A percentile compares a stretch with the other conserved stretches of the same genome.
phyloP scores from a whole-genome alignment of 371 early-diverging fungal species.

The Syncephalastrum sp. region DNA sequence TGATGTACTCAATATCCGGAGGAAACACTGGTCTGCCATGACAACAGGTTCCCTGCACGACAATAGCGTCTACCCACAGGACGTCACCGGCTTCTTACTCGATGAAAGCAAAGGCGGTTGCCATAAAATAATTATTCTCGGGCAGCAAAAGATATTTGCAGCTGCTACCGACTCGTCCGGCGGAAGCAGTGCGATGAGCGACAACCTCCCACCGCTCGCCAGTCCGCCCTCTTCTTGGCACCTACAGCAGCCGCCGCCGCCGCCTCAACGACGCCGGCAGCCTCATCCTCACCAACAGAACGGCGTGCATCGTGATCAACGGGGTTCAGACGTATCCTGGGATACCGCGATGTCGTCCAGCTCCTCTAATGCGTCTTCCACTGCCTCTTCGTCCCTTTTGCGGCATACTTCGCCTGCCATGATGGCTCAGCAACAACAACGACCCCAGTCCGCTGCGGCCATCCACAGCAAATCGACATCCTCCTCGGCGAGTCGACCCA shows the following conservation, averaged over 20 bases:
- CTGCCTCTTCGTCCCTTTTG: no score
- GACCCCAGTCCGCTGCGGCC: no score
- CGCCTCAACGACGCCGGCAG: not conserved
- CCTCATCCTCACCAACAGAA: no score
- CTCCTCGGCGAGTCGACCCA: no score
- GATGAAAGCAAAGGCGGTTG: not conserved
- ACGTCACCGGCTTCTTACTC: slow-evolving; percentile 9
- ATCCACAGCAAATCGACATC: no score
- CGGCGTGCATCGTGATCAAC: no score
- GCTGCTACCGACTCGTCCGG: slow-evolving; percentile 7
- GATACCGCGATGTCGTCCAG: not conserved
- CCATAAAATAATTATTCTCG: slow-evolving; percentile 6
- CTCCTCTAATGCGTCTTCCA: no score
- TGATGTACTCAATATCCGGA: slow-evolving; percentile 18
- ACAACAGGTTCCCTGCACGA: slow-evolving; percentile 6
- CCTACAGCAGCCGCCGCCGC: slow-evolving; percentile 4
- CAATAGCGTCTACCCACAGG: slow-evolving; percentile 10
- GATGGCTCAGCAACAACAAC: no score
- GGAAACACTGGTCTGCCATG: slow-evolving; percentile 17
- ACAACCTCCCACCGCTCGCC: not conserved
- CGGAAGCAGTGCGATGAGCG: slow-evolving; percentile 3
- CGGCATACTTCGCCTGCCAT: no score
- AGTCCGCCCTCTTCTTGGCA: not conserved
- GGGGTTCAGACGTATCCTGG: not conserved
- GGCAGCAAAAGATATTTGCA: slow-evolving; percentile 10